Conservation (phyloP, 345 rosid species). For the thale cress (Arabidopsis thaliana) region TAIR10.1 NC_003074.8:10126501-10127000, state of each 20-base stretch:
- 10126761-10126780: slow-evolving; percentile 65
- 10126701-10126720: slow-evolving; percentile 87
- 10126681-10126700: slow-evolving; percentile 79
- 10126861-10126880: slow-evolving; percentile 1
- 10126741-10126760: slow-evolving; percentile 73
- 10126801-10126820: slow-evolving; percentile 45
- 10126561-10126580: slow-evolving; percentile 67
- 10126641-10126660: slow-evolving; percentile 91
- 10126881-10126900: neutral
- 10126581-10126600: slow-evolving; percentile 65
- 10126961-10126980: neutral
- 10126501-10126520: neutral
- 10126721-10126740: slow-evolving; percentile 86
- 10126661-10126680: slow-evolving; percentile 76
- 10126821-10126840: slow-evolving; percentile 44
- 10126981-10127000: slow-evolving; percentile 17
- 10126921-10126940: neutral
- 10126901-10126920: slow-evolving; percentile 13
- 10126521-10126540: neutral
- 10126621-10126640: slow-evolving; percentile 82
- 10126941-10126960: slow-evolving; percentile 17
- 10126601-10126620: slow-evolving; percentile 88
- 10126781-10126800: slow-evolving; percentile 23
- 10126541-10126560: slow-evolving; percentile 24
- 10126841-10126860: slow-evolving; percentile 21